Percentiles rank a stretch among this genome's conserved stretches.
These are phyloP conservation scores for Orbilia blumenaviensis DNA, from an alignment of 2,329 filamentous ascomycete species.

Conservation along the genomic window DNA sequence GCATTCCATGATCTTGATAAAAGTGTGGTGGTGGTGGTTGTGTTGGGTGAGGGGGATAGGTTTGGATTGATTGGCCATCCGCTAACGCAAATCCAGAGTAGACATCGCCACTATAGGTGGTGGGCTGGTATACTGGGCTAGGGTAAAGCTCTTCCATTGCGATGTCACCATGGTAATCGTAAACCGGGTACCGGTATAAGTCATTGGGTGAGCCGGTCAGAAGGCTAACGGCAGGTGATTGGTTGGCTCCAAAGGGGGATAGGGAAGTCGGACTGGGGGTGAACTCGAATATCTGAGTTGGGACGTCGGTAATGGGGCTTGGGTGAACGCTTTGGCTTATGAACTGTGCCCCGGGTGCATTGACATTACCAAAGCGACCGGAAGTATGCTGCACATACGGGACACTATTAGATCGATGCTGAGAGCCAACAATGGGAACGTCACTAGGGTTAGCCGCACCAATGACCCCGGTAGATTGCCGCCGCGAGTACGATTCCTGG, in stretches of 20 bases:
- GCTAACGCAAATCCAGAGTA: conserved; percentile 2
- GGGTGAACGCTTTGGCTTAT: conserved; percentile 1
- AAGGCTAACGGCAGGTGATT: background rate
- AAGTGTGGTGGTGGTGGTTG: background rate
- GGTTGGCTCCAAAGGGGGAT: background rate
- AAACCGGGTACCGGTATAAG: background rate
- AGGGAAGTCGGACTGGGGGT: conserved; percentile 32
- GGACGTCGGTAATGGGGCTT: conserved; percentile 13
- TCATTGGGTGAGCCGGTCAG: background rate
- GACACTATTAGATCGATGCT: conserved; percentile 16
- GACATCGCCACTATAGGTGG: background rate
- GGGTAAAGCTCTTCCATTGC: background rate
- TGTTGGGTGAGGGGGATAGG: background rate
- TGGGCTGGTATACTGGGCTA: background rate
- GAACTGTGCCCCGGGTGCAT: background rate
- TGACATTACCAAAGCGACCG: background rate
- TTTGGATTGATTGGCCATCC: background rate
- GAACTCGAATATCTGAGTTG: conserved; percentile 5
- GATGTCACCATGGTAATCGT: background rate
- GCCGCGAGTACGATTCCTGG: conserved; percentile 4
- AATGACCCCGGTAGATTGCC: conserved; percentile 24
- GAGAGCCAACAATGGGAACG: background rate
- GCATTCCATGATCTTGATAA: background rate
- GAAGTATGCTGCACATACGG: conserved; percentile 14
- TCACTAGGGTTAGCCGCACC: conserved; percentile 6